A percentile compares a stretch with the other conserved stretches of the same genome.
phyloP scores from a whole-genome alignment of 106 monocot genomes.

The Alisma plantagoaquatica region DNA sequence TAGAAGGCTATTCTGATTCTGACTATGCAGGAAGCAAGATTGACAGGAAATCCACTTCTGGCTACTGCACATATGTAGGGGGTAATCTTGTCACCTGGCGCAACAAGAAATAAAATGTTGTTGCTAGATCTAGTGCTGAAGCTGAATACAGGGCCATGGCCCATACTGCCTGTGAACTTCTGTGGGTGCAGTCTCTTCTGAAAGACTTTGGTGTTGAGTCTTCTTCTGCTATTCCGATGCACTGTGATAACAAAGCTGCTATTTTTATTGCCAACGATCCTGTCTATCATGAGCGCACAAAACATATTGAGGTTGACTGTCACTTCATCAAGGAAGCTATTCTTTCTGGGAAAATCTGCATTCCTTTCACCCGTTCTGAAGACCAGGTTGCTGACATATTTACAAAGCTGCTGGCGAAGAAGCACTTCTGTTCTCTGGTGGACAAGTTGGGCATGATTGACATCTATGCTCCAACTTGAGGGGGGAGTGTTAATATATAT shows the following conservation, averaged over 20 bases:
- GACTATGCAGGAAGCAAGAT: too few species aligned
- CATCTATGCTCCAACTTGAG: not conserved
- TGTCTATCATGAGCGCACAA: not conserved
- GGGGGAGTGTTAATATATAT: not conserved
- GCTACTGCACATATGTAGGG: too few species aligned
- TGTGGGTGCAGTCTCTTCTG: too few species aligned
- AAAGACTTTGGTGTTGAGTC: too few species aligned
- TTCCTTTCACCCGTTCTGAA: not conserved
- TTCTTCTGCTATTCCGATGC: too few species aligned
- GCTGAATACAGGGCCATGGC: too few species aligned
- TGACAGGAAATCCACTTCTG: too few species aligned
- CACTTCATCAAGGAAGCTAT: not conserved
- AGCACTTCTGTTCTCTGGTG: not conserved
- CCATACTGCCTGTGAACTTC: too few species aligned
- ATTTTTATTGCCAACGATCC: not conserved
- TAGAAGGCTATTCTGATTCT: too few species aligned
- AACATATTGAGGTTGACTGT: not conserved
- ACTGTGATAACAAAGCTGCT: not conserved
- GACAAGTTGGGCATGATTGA: not conserved
- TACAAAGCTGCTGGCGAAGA: not conserved
- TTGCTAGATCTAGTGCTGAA: too few species aligned
- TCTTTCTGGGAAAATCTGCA: not conserved
- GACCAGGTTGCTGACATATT: not conserved
- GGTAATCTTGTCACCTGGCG: too few species aligned
- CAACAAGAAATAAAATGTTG: too few species aligned